These are phyloP conservation scores for Grigorovia yakushimaensis DNA, from an alignment of 805 yeast species.

Conservation along the genomic window DNA sequence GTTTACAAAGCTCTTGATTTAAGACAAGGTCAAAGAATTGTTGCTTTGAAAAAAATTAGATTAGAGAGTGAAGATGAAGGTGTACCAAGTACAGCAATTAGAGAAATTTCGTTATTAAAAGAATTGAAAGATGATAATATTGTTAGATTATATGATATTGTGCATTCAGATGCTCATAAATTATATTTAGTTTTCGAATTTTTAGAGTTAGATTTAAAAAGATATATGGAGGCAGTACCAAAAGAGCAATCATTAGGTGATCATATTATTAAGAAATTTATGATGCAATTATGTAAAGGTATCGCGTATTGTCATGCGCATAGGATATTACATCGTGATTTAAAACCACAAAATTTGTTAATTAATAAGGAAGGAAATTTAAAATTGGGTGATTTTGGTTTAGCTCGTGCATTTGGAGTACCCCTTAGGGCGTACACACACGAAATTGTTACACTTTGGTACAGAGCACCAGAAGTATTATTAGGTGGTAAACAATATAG, in stretches of 20 bases:
- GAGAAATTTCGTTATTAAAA: slow-evolving; percentile 92
- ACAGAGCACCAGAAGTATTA: slow-evolving; percentile 93
- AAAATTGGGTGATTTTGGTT: slow-evolving; percentile 92
- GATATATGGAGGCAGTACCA: slow-evolving; percentile 84
- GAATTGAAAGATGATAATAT: slow-evolving; percentile 90
- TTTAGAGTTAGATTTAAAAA: slow-evolving; percentile 87
- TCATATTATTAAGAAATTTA: slow-evolving; percentile 76
- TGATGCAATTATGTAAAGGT: slow-evolving; percentile 88
- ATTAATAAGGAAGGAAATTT: slow-evolving; percentile 85
- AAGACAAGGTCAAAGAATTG: slow-evolving; percentile 74
- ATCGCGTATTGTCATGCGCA: slow-evolving; percentile 60
- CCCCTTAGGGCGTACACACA: slow-evolving; percentile 96
- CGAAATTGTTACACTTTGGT: slow-evolving; percentile 97
- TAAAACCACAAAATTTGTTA: slow-evolving; percentile 90
- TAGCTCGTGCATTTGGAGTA: slow-evolving; percentile 95
- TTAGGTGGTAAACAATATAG: slow-evolving; percentile 92
- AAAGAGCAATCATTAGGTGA: slow-evolving; percentile 84
- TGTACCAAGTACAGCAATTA: slow-evolving; percentile 94
- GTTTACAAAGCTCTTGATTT: slow-evolving; percentile 87
- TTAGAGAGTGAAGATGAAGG: slow-evolving; percentile 91
- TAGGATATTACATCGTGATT: slow-evolving; percentile 59
- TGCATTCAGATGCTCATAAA: slow-evolving; percentile 87
- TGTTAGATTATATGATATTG: slow-evolving; percentile 86
- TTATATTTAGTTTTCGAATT: slow-evolving; percentile 87
- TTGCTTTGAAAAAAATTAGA: slow-evolving; percentile 90